These are phyloP conservation scores for Vigna mungo DNA, from an alignment of 306 rosid species.

Conservation along the genomic window DNA sequence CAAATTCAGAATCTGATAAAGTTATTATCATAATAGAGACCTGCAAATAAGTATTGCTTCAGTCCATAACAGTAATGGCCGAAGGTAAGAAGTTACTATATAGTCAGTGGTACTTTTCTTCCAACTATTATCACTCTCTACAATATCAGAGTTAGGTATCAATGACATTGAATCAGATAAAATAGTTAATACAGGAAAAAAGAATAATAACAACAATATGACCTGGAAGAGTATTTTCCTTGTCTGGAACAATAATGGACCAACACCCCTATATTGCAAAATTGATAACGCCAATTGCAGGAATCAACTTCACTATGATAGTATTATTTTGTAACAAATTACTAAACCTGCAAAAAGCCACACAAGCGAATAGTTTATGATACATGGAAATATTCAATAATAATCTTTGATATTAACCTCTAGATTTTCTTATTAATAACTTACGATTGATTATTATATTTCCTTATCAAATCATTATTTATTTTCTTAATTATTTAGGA, in stretches of 20 bases:
- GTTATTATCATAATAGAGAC: conserved; percentile 51
- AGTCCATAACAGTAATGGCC: conserved; percentile 80
- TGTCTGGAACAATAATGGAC: conserved; percentile 68
- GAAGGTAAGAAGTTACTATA: conserved; percentile 73
- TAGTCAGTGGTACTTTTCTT: conserved; percentile 75
- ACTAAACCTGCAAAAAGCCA: conserved; percentile 64
- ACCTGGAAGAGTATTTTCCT: conserved; percentile 72
- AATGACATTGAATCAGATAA: conserved; percentile 16
- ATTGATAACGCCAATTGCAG: conserved; percentile 67
- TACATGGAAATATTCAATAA: neutral
- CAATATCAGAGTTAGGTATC: conserved; percentile 43
- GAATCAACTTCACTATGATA: conserved; percentile 63
- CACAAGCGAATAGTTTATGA: conserved; percentile 11
- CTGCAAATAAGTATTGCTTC: conserved; percentile 95
- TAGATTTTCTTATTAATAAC: neutral
- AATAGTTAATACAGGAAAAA: conserved; percentile 15
- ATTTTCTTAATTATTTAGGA: neutral
- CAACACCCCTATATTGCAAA: conserved; percentile 86
- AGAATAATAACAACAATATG: conserved; percentile 21
- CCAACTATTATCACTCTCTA: conserved; percentile 87
- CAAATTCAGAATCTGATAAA: conserved; percentile 21
- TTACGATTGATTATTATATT: neutral
- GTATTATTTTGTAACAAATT: conserved; percentile 69
- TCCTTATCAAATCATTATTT: neutral
- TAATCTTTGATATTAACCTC: neutral